Evolutionary conservation across 2,329 filamentous ascomycete genomes (phyloP), one percentile per base, ranked within the genome.

Genomic region (Cryphonectria parasitica): DNA sequence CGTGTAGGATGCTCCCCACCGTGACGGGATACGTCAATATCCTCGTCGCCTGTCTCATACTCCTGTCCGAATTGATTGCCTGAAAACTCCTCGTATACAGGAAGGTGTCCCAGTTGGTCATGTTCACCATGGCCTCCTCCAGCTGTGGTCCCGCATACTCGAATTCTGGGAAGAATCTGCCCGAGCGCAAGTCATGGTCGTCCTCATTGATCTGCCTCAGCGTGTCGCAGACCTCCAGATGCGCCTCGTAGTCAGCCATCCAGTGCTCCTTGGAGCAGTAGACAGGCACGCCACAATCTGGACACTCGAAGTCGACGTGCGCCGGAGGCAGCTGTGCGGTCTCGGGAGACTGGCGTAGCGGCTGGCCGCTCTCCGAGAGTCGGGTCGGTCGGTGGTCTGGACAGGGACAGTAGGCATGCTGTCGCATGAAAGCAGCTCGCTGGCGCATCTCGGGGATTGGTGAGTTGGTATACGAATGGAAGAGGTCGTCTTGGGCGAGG

Each of bases 81-180:
- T 91, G 88, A 77, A 96, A 98, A 76, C 97, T 92, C 77, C 96
- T 88, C 3, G 94, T 97, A 79, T 97, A 99, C 78, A 99, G 85
- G 76, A 97, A 93, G 0, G 96, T 98, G 80, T 99, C 96, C 96
- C 96, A 99, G 80, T 97, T 99, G 60, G 92, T 97, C 92, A 99
- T 95, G 82, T 99, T 99, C 75, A 98, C 89, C 74, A 96, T 87
- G 45, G 94, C 93, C 79, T 98, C 95, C 74, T 98, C 95, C 79
- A 98, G 90, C 82, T 98, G 95, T 68, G 91, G 87, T 19, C 92
- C 93, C 0, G 96, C 94, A 78, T 97, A 97, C 73, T 95, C 90
- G 77, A 97, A 98, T 80, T 99, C 97, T 19, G 92, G 91, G 81
- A 99, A 99, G 80, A 94, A 92, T 39, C 96, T 89, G 3, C 96